These are phyloP conservation scores for Neospermospora avenae DNA, from an alignment of 2,329 filamentous ascomycete species.

Conservation along the genomic window DNA sequence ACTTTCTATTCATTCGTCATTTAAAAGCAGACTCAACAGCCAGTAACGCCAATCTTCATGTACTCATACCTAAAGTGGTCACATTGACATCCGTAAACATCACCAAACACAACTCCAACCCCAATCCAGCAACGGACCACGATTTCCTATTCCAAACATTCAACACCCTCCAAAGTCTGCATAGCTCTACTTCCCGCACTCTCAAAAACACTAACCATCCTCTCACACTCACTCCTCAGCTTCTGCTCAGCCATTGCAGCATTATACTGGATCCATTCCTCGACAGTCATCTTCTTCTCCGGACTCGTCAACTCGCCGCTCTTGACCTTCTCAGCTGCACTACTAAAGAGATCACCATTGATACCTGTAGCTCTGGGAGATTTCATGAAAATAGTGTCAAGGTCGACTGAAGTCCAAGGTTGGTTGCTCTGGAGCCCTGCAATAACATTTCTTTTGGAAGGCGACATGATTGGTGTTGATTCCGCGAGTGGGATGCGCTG, in stretches of 20 bases:
- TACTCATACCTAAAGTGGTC: slow-evolving; percentile 7
- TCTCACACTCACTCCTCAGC: slow-evolving; percentile 77
- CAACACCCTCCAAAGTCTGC: slow-evolving; percentile 69
- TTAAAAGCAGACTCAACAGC: not conserved
- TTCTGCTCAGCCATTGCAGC: slow-evolving; percentile 77
- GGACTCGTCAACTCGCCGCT: slow-evolving; percentile 64
- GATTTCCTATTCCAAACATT: slow-evolving; percentile 17
- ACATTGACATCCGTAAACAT: not conserved
- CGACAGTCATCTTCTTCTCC: slow-evolving; percentile 88
- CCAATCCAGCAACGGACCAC: too few relatives aligned
- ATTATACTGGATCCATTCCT: slow-evolving; percentile 86
- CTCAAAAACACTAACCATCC: slow-evolving; percentile 79
- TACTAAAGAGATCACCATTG: slow-evolving; percentile 33
- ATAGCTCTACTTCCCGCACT: slow-evolving; percentile 77
- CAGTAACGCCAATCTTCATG: slow-evolving; percentile 10
- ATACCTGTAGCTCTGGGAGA: slow-evolving; percentile 38
- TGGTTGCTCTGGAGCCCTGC: slow-evolving; percentile 53
- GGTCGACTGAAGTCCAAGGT: slow-evolving; percentile 71
- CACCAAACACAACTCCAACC: too few relatives aligned
- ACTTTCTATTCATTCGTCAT: not conserved
- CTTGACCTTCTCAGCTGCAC: slow-evolving; percentile 46
- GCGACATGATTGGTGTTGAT: slow-evolving; percentile 49
- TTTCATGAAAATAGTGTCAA: slow-evolving; percentile 65
- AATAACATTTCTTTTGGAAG: slow-evolving; percentile 57
- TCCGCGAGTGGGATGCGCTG: slow-evolving; percentile 48